Base-by-base conservation (phyloP, 306 rosid species). In the Trifolium dubium region DNA sequence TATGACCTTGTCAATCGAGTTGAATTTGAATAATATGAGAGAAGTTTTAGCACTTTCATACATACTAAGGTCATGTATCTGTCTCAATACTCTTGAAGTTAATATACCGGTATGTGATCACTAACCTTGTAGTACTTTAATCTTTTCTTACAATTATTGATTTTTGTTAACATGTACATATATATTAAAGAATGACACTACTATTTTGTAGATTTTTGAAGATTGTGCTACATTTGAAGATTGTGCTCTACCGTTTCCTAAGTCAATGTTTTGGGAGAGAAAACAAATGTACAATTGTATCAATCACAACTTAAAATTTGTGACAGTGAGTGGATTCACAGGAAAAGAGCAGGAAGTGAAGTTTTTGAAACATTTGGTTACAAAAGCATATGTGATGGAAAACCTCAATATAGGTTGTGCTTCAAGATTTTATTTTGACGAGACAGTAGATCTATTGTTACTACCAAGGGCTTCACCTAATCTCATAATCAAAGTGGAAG, bases 331-430 rank as follows among this genome's bases (percentile, higher is more conserved):
- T 3, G 71, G 74, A n/a, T 76, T 81, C 13, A 55, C 9, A 5
- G 64, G 78, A 3, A 64, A 46, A 59, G 73, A 76, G 8, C 53
- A 15, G 30, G 84, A 81, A 41, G 28, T 67, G 34, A 56, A 81
- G 0, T 81, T 81, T 76, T 46, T 23, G 9, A 65, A 81, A 69
- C 60, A 64, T 66, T 19, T 76, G 8, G 56, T 81, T n/a, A 47
- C 70, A 14, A 64, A 4, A 44, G 71, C 44, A 2, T 2, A 1
- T 15, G 4, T 8, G 19, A 28, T 71, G 4, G 1, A 37, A 40
- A 71, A 32, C 1, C 31, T 81, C 0, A 10, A 39, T 29, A 32
- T 81, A 34, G 6, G 71, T 0, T 71, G 75, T 58, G 37, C 18
- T 31, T 35, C 54, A 7, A 30, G 61, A 3, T n/a, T n/a, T n/a